These are phyloP conservation scores for Arbutus unedo DNA, from an alignment of 148 eudicot genomes.

Conservation along the genomic window DNA sequence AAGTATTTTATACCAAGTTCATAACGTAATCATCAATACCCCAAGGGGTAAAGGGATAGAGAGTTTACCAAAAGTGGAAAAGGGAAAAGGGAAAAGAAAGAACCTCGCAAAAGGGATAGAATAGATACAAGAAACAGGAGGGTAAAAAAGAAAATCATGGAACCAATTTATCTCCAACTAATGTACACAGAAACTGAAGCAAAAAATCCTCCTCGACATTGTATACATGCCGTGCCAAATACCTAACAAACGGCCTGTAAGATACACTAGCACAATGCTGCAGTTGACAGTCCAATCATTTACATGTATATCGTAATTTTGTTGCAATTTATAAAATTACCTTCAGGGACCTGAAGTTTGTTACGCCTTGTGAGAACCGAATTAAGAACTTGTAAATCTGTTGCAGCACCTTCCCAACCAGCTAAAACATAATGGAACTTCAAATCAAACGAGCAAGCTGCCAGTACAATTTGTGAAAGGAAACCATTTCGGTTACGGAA, in stretches of 20 bases:
- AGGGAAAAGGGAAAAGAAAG: neutral
- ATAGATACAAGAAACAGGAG: neutral
- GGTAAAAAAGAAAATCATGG: neutral
- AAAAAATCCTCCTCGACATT: neutral
- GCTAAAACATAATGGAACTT: slow-evolving; percentile 43
- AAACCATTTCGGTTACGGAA: slow-evolving; percentile 38
- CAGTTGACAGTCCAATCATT: neutral
- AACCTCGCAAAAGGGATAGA: neutral
- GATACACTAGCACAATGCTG: neutral
- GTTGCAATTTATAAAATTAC: slow-evolving; percentile 13
- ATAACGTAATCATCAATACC: neutral
- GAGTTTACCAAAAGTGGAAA: neutral
- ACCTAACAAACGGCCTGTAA: neutral
- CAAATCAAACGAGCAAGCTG: slow-evolving; percentile 47
- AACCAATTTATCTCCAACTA: neutral
- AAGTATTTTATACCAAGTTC: neutral
- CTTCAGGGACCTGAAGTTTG: slow-evolving; percentile 42
- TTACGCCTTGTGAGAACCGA: slow-evolving; percentile 38
- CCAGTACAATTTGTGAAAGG: slow-evolving; percentile 36
- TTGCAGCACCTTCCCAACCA: slow-evolving; percentile 50
- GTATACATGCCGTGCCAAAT: neutral
- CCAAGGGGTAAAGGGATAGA: neutral
- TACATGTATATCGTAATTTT: neutral
- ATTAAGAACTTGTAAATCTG: slow-evolving; percentile 33
- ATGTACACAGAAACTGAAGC: neutral